Evolutionary conservation across 257 asterid genomes (phyloP).

Genomic region (Fraxinus quadrangulata): DNA sequence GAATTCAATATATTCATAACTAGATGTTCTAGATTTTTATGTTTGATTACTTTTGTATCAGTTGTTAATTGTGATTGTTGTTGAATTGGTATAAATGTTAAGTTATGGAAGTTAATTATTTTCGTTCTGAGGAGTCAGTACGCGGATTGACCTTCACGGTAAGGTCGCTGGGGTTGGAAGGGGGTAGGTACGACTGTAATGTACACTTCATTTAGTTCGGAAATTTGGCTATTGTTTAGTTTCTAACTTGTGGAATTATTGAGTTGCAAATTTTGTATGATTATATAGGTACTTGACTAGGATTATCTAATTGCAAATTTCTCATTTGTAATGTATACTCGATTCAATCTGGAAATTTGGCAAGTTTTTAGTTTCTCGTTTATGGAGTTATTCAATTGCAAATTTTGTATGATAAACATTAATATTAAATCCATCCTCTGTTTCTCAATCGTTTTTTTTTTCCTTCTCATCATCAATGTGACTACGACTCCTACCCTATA

Average conservation of each 20-base stretch:
- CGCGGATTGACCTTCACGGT: too few relatives aligned
- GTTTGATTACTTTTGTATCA: not conserved
- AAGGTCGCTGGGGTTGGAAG: too few relatives aligned
- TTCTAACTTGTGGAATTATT: not conserved
- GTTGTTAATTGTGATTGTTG: not conserved
- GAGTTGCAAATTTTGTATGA: not conserved
- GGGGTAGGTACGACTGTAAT: not conserved
- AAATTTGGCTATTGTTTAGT: conserved; percentile 10
- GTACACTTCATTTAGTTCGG: conserved; percentile 6
- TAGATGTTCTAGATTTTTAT: not conserved
- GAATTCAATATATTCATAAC: not conserved
- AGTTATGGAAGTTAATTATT: too few relatives aligned
- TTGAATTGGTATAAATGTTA: not conserved
- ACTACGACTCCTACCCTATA: conserved; percentile 29
- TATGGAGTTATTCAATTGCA: not conserved
- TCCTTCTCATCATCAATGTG: conserved; percentile 28
- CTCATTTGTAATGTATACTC: not conserved
- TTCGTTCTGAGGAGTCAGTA: too few relatives aligned
- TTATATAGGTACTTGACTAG: not conserved
- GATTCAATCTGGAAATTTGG: conserved; percentile 12
- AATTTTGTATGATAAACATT: conserved; percentile 21
- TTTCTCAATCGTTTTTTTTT: conserved; percentile 33
- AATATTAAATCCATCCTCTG: conserved; percentile 36
- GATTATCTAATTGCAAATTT: not conserved
- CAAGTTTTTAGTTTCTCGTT: not conserved